Evolutionary conservation across 2,329 filamentous ascomycete species (phyloP).

Genomic region (Ophiostoma tasmaniense): DNA sequence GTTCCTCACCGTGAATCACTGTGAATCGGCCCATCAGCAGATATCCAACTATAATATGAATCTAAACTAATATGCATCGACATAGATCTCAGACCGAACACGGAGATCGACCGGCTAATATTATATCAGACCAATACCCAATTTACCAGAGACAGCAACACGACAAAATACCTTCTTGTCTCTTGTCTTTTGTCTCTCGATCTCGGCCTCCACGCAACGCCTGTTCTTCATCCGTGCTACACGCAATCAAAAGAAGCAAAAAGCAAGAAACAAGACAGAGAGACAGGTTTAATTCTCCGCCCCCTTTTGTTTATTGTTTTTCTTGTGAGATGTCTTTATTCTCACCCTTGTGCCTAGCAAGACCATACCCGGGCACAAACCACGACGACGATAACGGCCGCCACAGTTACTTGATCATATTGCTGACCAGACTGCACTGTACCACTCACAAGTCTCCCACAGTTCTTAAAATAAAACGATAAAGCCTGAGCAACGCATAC

Average conservation of each 20-base stretch:
- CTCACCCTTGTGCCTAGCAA: not conserved
- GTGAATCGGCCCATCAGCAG: too few relatives aligned
- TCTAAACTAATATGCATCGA: not conserved
- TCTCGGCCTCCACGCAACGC: not conserved
- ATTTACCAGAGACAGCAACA: not conserved
- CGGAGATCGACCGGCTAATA: not conserved
- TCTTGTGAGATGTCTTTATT: not conserved
- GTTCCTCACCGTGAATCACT: not conserved
- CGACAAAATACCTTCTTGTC: not conserved
- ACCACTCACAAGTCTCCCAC: not conserved
- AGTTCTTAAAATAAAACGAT: not conserved
- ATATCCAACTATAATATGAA: not conserved
- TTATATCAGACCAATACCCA: not conserved
- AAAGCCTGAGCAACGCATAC: not conserved
- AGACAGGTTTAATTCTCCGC: not conserved
- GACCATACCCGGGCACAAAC: not conserved
- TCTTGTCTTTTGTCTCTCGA: not conserved
- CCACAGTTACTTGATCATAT: not conserved
- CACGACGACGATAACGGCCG: not conserved
- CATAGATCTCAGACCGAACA: not conserved
- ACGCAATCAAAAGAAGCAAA: not conserved
- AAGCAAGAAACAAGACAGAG: not conserved
- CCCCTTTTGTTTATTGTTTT: not conserved
- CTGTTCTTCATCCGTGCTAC: not conserved
- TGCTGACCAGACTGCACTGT: not conserved